Base-by-base conservation (phyloP, 352 stramenopile genomes). In the Globisporangium spinosum region DNA sequence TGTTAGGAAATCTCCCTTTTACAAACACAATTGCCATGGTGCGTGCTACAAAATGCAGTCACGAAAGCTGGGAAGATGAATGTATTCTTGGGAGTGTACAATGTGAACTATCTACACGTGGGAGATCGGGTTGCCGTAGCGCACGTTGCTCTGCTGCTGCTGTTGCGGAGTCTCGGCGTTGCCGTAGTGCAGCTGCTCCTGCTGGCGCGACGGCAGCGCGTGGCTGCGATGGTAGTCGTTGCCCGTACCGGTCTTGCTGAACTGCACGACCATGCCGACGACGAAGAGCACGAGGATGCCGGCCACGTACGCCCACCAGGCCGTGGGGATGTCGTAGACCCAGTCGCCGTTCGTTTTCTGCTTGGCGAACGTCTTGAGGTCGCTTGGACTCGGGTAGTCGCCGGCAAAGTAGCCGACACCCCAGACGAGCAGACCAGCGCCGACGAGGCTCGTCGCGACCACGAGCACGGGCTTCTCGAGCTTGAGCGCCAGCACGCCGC, bases 371-470 rank as follows among this genome's bases (percentile, higher is more conserved):
- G 62, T 25, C 66, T 79, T 79, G 56, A 90, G 76, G 70, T 89
- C 78, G 58, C 64, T 82, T 17, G 77, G 68, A 29, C 74, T 77
- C 54, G 83, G 78, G 58, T 82, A 91, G 60, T 87, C 73, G 43
- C 83, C 79, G 15, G 74, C 78, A 59, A 89, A 91, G 72, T 89
- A 89, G 38, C 83, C 83, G 13, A 89, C 55, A 5, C 83, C 83
- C 83, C 79, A 89, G 0, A 85, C 76, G 17, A 83, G 43, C 20
- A 86, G 63, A 22, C 69, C 70, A 0, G 83, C 77, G 51, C 83
- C 83, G 51, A 87, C 73, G 17, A 86, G 59, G 27, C 77, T 83
- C n/a, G 82, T 89, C 43, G 82, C 70, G 10, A 75, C 58, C 53
- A 91, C 77, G 8, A 91, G 58, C 58, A 82, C 77, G 13, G 80